Evolutionary conservation across 768 basidiomycete species (phyloP), one percentile per base, ranked within the genome.

Genomic region (Kwoniella shandongensis): DNA sequence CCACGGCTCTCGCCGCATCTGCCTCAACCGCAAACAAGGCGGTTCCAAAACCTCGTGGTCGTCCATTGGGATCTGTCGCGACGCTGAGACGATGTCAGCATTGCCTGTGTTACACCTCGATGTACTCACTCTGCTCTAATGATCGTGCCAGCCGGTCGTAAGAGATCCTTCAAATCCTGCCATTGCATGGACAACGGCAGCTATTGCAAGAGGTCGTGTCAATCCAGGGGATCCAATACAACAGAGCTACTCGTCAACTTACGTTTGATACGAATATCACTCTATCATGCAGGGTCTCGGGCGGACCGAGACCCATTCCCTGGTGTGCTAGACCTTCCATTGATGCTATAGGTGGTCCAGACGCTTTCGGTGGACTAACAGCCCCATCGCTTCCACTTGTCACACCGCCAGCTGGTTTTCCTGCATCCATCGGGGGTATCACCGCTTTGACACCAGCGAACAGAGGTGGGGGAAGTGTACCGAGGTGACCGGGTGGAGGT

Each of bases 81-180:
- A 71, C 58, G 39, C 65, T 67, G 30, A 11, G 10, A 15, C 23
- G 4, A 59, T 44, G 35, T 35, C 27, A 20, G 42, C 23, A 23
- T 46, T 20, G 42, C 56, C 29, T n/a, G 38, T 25, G 8, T 17
- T 23, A 40, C 29, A 2, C 36, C 2, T 17, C 15, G 15, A 17
- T 12, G 3, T 0, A 62, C 69, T 61, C 39, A 73, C 69, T 77
- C 76, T 13, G 94, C 94, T 22, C 94, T 85, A 32, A 91, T 79
- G 51, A 98, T 88, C 18, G 88, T 85, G 17, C 94, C 93, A 1
- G 89, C 91, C 61, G 88, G 85, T 25, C 93, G 84, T 73, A 97
- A 94, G 4, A 97, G 81, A 77, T 97, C 93, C 77, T 98, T 97
- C 41, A 99, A 82, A 72, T 98, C 94, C 77, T 97, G 94, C 94